Evolutionary conservation across 2,329 filamentous ascomycete genomes (phyloP).

Genomic region (Teratosphaeria gauchensis): DNA sequence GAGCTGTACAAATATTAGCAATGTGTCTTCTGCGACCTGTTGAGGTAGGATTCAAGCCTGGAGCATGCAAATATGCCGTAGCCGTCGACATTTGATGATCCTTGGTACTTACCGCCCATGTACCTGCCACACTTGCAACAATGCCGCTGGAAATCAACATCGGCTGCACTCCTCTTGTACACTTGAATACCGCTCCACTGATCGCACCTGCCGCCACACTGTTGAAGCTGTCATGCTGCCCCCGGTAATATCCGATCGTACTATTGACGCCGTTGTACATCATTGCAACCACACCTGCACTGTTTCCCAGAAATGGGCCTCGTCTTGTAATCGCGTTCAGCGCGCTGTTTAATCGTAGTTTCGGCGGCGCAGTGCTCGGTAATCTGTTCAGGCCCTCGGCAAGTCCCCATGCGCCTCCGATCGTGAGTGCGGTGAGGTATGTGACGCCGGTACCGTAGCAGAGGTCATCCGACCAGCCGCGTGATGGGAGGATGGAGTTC

Average conservation of each 20-base stretch:
- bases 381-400: conserved; percentile 75
- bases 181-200: conserved; percentile 94
- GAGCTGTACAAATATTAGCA: conserved; percentile 7
- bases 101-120: conserved; percentile 71
- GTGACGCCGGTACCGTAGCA: conserved; percentile 96
- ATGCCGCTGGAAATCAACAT: conserved; percentile 93
- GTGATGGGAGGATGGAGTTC: conserved; percentile 80
- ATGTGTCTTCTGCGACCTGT: not conserved
- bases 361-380: conserved; percentile 64
- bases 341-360: conserved; percentile 85
- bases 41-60: not conserved
- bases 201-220: conserved; percentile 75
- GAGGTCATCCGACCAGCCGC: conserved; percentile 95
- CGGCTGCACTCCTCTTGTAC: conserved; percentile 76
- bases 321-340: conserved; percentile 88
- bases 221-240: conserved; percentile 84
- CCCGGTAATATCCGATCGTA: conserved; percentile 64
- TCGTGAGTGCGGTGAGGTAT: conserved; percentile 74
- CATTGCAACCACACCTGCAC: conserved; percentile 88
- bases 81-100: too few species aligned
- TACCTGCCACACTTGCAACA: conserved; percentile 73
- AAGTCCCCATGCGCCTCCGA: conserved; percentile 87
- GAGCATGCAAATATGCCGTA: not conserved
- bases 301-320: conserved; percentile 93
- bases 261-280: conserved; percentile 93